Base-by-base conservation (phyloP, 306 rosid genomes). In the Sesbania bispinosa region DNA sequence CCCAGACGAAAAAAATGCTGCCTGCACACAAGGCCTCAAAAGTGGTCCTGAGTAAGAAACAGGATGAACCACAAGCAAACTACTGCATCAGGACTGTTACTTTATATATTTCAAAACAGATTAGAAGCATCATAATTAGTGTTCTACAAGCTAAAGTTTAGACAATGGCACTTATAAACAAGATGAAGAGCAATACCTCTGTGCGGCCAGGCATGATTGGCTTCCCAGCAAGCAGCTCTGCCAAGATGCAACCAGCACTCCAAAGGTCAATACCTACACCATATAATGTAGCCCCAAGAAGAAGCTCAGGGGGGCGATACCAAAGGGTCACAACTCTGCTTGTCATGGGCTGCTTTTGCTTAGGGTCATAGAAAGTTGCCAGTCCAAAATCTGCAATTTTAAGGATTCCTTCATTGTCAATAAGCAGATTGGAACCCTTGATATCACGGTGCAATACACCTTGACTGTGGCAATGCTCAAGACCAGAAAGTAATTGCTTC, bases 161-260 rank as follows among this genome's bases (percentile, higher is more conserved):
- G 42, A 62, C 23, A 16, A 67, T 11, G 42, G 62, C 47, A 62
- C 68, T 38, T 24, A 41, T 20, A 39, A 77, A 51, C 66, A 80
- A 79, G 30, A 64, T 16, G 70, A 66, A 62, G 35, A 62, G 36
- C 19, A 63, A 79, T 87, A 94, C 99, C 99, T 94, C 99, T 18
- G 99, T 94, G 36, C 97, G 88, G 73, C 99, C 99, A 24, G 99
- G 97, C 99, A 94, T 87, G 59, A 91, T 83, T 80, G 99, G 96
- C 91, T 92, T 94, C 75, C 99, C 96, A 58, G 96, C 79, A 43
- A 94, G 99, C 81, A 94, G 82, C 88, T 94, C 99, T 1, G 95
- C 97, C 91, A 94, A 86, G 82, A 94, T 94, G 85, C 99, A 94
- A 64, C 99, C 99, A 54, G 95, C 99, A 62, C 99, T 94, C 99